phyloP scores from a whole-genome alignment of 352 stramenopile genomes.

The Peronosclerospora sorghi region DNA sequence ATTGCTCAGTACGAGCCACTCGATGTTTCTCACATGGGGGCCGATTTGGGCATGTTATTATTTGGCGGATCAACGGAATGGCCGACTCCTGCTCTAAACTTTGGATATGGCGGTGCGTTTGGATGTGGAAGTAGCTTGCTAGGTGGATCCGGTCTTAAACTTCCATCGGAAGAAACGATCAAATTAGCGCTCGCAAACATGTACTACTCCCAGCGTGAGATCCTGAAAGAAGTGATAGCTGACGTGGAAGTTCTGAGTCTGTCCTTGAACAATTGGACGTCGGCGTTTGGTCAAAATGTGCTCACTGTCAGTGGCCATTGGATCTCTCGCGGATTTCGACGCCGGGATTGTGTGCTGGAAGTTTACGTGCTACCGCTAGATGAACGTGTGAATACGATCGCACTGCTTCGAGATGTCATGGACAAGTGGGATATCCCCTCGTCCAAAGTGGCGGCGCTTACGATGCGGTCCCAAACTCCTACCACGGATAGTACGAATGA shows the following conservation, averaged over 20 bases:
- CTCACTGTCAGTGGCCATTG: conserved; percentile 71
- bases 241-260: conserved; percentile 65
- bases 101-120: conserved; percentile 15
- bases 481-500: conserved; percentile 10
- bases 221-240: conserved; percentile 66
- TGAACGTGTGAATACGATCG: conserved; percentile 68
- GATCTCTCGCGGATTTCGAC: conserved; percentile 65
- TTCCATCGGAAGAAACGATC: conserved; percentile 56
- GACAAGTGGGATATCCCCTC: conserved; percentile 75
- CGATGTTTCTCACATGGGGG: conserved; percentile 55
- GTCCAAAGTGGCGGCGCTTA: conserved; percentile 57
- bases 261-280: conserved; percentile 77
- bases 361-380: conserved; percentile 67
- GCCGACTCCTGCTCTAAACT: conserved; percentile 13
- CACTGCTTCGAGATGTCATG: conserved; percentile 65
- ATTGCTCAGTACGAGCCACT: conserved; percentile 70
- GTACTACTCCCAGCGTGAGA: conserved; percentile 74
- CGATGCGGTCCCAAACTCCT: conserved; percentile 36
- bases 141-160: conserved; percentile 15
- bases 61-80: conserved; percentile 30
- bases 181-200: conserved; percentile 62
- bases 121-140: conserved; percentile 2
- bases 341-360: conserved; percentile 65
- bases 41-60: conserved; percentile 46
- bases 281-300: conserved; percentile 64